Evolutionary conservation across 345 rosid species (phyloP), one percentile per base, ranked within the genome.

Genomic region (Salix arbutifolia): DNA sequence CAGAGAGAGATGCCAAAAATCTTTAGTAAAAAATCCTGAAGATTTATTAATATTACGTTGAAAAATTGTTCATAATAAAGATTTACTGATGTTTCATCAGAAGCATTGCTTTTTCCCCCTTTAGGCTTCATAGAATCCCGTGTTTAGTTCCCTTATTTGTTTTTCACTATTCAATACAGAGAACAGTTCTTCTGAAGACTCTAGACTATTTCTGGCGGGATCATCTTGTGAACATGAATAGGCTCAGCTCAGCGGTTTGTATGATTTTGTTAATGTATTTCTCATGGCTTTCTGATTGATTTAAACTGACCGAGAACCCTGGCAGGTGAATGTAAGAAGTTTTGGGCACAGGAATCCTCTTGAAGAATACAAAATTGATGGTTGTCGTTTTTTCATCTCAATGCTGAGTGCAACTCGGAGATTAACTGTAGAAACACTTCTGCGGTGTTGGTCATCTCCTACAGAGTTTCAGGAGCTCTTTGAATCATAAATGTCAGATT

Each of bases 321-420:
- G 31, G 74, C 83, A 94, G 98, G 97, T 94, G 64, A 91, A 92
- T 69, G 97, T 92, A 6, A 82, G 98, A 88, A 91, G 98, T 84
- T 94, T 94, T 76, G 98, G 97, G 60, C 97, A 92, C 83, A 88
- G 98, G 76, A 92, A 94, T 85, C 98, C 98, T 82, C 98, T 92
- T 5, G 98, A 94, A 87, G 98, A 94, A 80, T 94, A 94, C 84
- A 94, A 94, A 85, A 94, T 94, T 50, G 98, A 94, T 61, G 98
- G 98, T 26, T 92, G 94, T 76, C 88, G 97, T 23, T 94, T 92
- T 86, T 94, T 94, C 87, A 94, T 94, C 86, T 92, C 97, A 56
- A 94, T 94, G 98, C 89, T 94, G 38, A 91, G 97, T 69, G 95
- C 97, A 68, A 92, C 97, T 25, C 80, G 97, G 78, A 94, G 97